These are phyloP conservation scores for Sedum album DNA, from an alignment of 164 flowering plant species.

Conservation along the genomic window DNA sequence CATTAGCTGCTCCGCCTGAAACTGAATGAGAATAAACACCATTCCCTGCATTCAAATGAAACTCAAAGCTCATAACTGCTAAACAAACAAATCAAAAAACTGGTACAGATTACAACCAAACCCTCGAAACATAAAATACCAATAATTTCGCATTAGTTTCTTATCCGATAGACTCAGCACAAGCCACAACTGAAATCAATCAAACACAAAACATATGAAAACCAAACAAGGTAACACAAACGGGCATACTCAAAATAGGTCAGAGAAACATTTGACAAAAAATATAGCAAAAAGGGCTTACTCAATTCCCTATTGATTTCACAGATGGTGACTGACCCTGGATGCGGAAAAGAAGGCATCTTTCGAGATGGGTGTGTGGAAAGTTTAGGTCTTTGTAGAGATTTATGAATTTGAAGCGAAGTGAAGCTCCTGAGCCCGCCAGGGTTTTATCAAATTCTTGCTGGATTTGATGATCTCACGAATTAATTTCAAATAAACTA, in stretches of 20 bases:
- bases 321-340: slow-evolving; percentile 72
- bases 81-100: background rate
- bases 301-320: slow-evolving; percentile 84
- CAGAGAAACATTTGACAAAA: slow-evolving; percentile 4
- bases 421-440: slow-evolving; percentile 2
- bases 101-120: background rate
- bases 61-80: background rate
- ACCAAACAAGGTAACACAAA: background rate
- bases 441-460: background rate
- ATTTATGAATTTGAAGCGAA: slow-evolving; percentile 1
- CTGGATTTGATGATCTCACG: no score
- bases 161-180: slow-evolving; percentile 43
- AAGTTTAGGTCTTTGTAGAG: background rate
- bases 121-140: slow-evolving; percentile 21
- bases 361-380: background rate
- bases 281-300: slow-evolving; percentile 17
- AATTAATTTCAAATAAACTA: no score
- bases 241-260: no score
- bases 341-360: slow-evolving; percentile 73
- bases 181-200: slow-evolving; percentile 43
- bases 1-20: slow-evolving; percentile 31
- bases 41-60: slow-evolving; percentile 38
- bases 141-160: slow-evolving; percentile 75
- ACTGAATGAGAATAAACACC: slow-evolving; percentile 71
- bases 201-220: background rate